Conservation (phyloP, 352 stramenopile species). For the Pythium chondricola region DNA sequence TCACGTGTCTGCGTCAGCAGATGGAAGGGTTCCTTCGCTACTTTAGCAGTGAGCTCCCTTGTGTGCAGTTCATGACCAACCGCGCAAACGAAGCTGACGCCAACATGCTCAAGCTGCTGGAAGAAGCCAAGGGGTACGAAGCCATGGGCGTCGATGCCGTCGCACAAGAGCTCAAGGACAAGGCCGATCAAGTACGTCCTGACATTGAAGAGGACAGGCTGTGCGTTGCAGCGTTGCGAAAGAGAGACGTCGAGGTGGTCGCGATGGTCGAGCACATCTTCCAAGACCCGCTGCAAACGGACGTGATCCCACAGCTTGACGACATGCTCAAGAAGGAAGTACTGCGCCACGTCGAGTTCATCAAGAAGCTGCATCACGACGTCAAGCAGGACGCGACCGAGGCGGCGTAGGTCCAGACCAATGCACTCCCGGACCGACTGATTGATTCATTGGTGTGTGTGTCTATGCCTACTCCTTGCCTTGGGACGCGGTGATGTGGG, state of each 20-base stretch:
- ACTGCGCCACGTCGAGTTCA: slow-evolving; percentile 56
- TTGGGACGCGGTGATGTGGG: too few species aligned
- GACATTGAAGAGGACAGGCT: slow-evolving; percentile 48
- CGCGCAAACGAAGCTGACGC: slow-evolving; percentile 41
- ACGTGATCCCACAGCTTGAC: slow-evolving; percentile 28
- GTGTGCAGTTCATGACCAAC: slow-evolving; percentile 74
- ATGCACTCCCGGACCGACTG: too few species aligned
- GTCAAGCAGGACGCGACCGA: neutral
- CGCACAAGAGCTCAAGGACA: slow-evolving; percentile 43
- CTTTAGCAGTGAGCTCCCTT: slow-evolving; percentile 68
- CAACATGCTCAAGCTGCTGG: slow-evolving; percentile 28
- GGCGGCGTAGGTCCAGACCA: neutral
- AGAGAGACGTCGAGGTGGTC: slow-evolving; percentile 47
- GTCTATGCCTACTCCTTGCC: too few species aligned
- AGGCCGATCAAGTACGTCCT: slow-evolving; percentile 25
- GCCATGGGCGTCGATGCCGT: slow-evolving; percentile 46
- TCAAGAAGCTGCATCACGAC: slow-evolving; percentile 43
- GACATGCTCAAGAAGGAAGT: slow-evolving; percentile 42
- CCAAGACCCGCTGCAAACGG: slow-evolving; percentile 13
- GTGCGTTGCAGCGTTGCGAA: slow-evolving; percentile 38
- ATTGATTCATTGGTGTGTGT: too few species aligned
- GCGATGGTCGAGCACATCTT: slow-evolving; percentile 20
- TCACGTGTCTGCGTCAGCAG: slow-evolving; percentile 43
- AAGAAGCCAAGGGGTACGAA: slow-evolving; percentile 45
- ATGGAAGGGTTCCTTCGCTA: slow-evolving; percentile 65